Percentiles rank a stretch among this genome's conserved stretches.
These are phyloP conservation scores for Acacia acuminata DNA, from an alignment of 306 rosid species.

Conservation along the genomic window DNA sequence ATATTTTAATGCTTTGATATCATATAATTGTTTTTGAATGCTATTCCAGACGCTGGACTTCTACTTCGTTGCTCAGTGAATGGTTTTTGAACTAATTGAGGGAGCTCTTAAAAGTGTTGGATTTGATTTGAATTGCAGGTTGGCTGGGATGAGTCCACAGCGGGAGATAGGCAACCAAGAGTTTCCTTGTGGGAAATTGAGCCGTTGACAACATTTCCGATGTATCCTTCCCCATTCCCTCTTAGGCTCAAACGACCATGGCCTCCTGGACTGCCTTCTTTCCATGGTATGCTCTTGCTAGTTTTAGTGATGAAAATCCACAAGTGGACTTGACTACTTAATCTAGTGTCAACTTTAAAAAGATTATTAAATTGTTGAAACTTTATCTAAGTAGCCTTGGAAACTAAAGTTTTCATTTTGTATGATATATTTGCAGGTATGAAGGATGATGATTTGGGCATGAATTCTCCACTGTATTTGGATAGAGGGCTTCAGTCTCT, in stretches of 20 bases:
- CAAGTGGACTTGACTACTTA: background rate
- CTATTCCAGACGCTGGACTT: constrained; percentile 5
- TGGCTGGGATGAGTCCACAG: constrained; percentile 99
- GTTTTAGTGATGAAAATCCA: background rate
- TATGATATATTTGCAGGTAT: constrained; percentile 56
- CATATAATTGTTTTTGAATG: constrained; percentile 2
- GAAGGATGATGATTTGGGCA: constrained; percentile 80
- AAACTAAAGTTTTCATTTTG: constrained; percentile 3
- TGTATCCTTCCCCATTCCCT: constrained; percentile 95
- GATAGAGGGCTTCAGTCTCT: constrained; percentile 84
- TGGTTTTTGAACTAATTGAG: background rate
- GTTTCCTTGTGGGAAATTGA: constrained; percentile 98
- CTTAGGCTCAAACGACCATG: constrained; percentile 94
- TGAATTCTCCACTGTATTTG: constrained; percentile 83
- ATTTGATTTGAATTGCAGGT: constrained; percentile 59
- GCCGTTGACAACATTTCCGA: constrained; percentile 94
- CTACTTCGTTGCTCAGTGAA: background rate
- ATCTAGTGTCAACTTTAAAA: constrained; percentile 6
- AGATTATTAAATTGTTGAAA: constrained; percentile 1
- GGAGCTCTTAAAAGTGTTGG: background rate
- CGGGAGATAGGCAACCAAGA: constrained; percentile 98
- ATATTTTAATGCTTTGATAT: background rate
- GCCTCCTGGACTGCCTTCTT: constrained; percentile 88
- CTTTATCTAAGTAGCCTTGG: background rate
- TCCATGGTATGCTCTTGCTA: constrained; percentile 61